phyloP scores from a whole-genome alignment of 2,329 filamentous ascomycete species.

The Microsporum audouinii region DNA sequence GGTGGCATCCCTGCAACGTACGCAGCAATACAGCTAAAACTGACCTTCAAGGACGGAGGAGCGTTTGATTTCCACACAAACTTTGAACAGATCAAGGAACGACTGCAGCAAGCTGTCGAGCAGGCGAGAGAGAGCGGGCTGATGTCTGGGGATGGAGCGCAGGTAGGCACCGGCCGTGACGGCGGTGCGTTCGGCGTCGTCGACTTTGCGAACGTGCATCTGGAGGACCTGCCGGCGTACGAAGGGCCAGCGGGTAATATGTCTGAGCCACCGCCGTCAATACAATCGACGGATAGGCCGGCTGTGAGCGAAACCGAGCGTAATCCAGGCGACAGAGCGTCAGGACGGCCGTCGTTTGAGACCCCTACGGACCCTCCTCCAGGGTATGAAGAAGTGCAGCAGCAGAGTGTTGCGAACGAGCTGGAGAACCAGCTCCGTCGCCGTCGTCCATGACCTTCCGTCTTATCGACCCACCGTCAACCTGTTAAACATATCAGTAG shows the following conservation, averaged over 20 bases:
- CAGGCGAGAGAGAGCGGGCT: slow-evolving; percentile 54
- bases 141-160: slow-evolving; percentile 24
- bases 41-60: slow-evolving; percentile 91
- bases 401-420: slow-evolving; percentile 63
- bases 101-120: slow-evolving; percentile 68
- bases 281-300: background rate
- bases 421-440: slow-evolving; percentile 48
- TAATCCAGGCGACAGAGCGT: background rate
- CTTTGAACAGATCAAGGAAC: slow-evolving; percentile 75
- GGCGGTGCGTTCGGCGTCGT: slow-evolving; percentile 37
- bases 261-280: background rate
- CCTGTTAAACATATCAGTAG: background rate
- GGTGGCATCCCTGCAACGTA: slow-evolving; percentile 69
- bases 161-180: slow-evolving; percentile 24
- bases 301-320: background rate
- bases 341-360: slow-evolving; percentile 23
- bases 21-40: slow-evolving; percentile 63
- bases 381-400: slow-evolving; percentile 82
- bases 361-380: slow-evolving; percentile 68
- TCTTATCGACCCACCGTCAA: background rate
- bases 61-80: slow-evolving; percentile 78
- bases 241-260: slow-evolving; percentile 44
- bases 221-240: slow-evolving; percentile 83
- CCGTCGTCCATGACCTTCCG: slow-evolving; percentile 11
- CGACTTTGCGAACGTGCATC: slow-evolving; percentile 54